These are phyloP conservation scores for Lactarius vividus DNA, from an alignment of 768 basidiomycete genomes.

Conservation along the genomic window DNA sequence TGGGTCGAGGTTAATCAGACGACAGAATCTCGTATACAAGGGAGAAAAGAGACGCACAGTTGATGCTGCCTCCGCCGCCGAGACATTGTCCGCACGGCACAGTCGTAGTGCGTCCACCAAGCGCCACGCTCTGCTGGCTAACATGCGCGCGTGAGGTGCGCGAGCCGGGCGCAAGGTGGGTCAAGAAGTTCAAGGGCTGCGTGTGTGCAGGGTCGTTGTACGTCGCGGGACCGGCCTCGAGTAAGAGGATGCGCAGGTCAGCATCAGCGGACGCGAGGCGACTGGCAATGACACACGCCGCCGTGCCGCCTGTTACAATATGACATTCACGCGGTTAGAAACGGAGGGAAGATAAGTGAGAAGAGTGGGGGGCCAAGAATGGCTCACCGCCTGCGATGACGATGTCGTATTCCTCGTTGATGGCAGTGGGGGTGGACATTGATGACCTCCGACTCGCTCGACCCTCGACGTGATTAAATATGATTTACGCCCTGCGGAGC, in stretches of 20 bases:
- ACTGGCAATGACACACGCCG: constrained; percentile 53
- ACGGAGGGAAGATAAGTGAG: background rate
- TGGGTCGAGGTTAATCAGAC: background rate
- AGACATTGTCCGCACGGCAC: constrained; percentile 48
- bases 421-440: constrained; percentile 5
- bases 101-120: constrained; percentile 43
- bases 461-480: background rate
- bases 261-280: constrained; percentile 55
- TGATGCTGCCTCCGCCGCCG: constrained; percentile 61
- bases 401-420: constrained; percentile 41
- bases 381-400: constrained; percentile 56
- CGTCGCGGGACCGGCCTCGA: constrained; percentile 58
- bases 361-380: background rate
- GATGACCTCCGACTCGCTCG: background rate
- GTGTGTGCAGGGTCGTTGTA: constrained; percentile 44
- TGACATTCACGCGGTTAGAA: no score
- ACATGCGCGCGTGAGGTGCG: constrained; percentile 45
- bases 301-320: constrained; percentile 44
- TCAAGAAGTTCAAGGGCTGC: constrained; percentile 54
- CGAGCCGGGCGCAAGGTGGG: constrained; percentile 39
- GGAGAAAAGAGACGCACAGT: constrained; percentile 41
- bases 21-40: background rate
- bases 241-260: constrained; percentile 51
- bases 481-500: background rate
- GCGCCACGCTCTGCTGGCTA: constrained; percentile 40